phyloP scores from a whole-genome alignment of 176 grass and related monocot genomes.

The Lolium rigidum region DNA sequence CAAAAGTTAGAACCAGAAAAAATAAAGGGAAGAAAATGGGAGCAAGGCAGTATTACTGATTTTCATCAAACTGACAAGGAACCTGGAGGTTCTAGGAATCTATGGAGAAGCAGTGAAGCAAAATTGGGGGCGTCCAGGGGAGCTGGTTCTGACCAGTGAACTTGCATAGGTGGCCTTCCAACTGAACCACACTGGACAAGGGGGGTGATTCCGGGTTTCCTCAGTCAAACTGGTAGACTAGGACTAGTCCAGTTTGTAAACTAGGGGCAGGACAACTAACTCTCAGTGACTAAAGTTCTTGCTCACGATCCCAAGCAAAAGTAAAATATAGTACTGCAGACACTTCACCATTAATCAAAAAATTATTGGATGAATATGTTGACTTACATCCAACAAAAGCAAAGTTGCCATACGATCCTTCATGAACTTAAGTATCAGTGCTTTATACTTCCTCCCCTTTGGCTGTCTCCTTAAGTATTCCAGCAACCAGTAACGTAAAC shows the following conservation, averaged over 20 bases:
- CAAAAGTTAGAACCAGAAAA: slow-evolving; percentile 17
- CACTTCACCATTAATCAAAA: slow-evolving; percentile 32
- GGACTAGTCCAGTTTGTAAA: background rate
- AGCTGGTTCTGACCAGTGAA: slow-evolving; percentile 1
- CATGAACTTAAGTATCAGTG: slow-evolving; percentile 79
- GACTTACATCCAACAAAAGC: slow-evolving; percentile 81
- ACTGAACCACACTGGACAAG: background rate
- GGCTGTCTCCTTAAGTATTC: slow-evolving; percentile 88
- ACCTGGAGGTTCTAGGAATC: background rate
- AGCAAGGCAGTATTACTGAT: background rate
- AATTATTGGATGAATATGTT: background rate
- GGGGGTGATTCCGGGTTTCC: background rate
- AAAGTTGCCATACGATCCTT: slow-evolving; percentile 74
- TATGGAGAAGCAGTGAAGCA: background rate
- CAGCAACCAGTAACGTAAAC: slow-evolving; percentile 87
- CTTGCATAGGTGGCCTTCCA: background rate
- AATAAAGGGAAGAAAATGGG: background rate
- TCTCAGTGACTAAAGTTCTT: background rate
- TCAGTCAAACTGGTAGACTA: background rate
- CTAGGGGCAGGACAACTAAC: background rate
- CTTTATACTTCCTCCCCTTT: slow-evolving; percentile 65
- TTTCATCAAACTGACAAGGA: slow-evolving; percentile 7
- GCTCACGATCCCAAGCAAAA: background rate
- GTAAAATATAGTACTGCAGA: background rate
- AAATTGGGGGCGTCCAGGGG: background rate